Base-by-base conservation (phyloP, 1,139 yeast genomes). In the Arxiozyma slooffiae region DNA sequence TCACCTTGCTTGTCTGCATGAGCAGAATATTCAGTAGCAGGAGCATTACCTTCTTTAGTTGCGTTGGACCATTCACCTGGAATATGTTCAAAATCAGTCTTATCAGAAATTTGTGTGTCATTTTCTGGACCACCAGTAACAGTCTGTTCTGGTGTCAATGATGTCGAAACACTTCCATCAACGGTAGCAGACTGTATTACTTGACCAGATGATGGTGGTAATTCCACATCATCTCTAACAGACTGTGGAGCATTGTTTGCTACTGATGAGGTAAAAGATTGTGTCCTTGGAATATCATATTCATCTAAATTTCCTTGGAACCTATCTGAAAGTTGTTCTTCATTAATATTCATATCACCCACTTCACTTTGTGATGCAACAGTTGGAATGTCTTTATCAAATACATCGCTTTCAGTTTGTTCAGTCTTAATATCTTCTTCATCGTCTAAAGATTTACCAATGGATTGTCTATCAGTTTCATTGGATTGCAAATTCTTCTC, bases 201-300 rank as follows among this genome's bases (percentile, higher is more conserved):
- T 42, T 42, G 39, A 42, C 38, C 59, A 22, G 54, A 44, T 6
- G 52, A 50, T 46, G 56, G 57, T 20, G 60, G 59, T 21, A 56
- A 37, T 42, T 63, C 71, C 22, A 64, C 64, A 36, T 69, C 63
- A 51, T 68, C 73, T 52, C 68, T 65, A 1, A 69, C 95, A 23
- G 96, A 86, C 67, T 82, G 78, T 0, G 97, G 90, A 2, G 97
- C 89, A 64, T 90, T 89, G 68, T 89, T 89, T 60, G 86, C 94
- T 20, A 89, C 95, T 50, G 96, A 86, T 0, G 96, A 88, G 0
- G 96, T 85, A 48, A 85, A 79, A 0, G 96, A 86, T 55, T 83
- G 89, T 1, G 95, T 85, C 63, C 81, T 79, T 69, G 64, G 70
- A 40, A 56, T 62, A 42, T 64, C 62, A 52, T 64, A 64, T 49